These are phyloP conservation scores for Canna indica DNA, from an alignment of 176 grass and related monocot species.

Conservation along the genomic window DNA sequence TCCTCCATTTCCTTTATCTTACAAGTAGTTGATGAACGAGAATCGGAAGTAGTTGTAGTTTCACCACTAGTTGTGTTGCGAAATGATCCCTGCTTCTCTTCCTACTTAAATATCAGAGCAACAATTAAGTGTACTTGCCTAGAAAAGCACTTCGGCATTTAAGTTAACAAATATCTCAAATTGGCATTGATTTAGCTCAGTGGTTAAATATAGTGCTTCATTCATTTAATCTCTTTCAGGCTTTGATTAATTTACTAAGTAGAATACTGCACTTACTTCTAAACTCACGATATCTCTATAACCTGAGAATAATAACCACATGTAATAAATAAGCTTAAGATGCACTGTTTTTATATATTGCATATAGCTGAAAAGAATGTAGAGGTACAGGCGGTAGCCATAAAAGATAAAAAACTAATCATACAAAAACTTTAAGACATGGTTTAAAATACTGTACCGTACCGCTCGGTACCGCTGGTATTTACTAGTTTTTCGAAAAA, in stretches of 20 bases:
- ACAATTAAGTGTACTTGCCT: background rate
- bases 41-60: slow-evolving; percentile 32
- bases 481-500: too few species aligned
- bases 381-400: background rate
- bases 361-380: background rate
- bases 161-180: background rate
- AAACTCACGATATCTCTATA: too few species aligned
- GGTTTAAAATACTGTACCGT: too few species aligned
- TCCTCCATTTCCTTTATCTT: slow-evolving; percentile 88
- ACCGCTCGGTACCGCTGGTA: too few species aligned
- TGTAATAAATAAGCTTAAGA: background rate
- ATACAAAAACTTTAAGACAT: too few species aligned
- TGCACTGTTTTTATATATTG: background rate
- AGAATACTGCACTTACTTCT: too few species aligned
- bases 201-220: background rate
- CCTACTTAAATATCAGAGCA: background rate
- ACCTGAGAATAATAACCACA: background rate
- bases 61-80: slow-evolving; percentile 22
- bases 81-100: slow-evolving; percentile 9
- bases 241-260: background rate
- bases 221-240: background rate
- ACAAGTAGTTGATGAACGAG: slow-evolving; percentile 25
- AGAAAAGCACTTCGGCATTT: background rate
- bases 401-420: background rate
- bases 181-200: background rate